Conservation (phyloP, 2,329 filamentous ascomycete genomes). For the Acephala macrosclerotiorum region DNA sequence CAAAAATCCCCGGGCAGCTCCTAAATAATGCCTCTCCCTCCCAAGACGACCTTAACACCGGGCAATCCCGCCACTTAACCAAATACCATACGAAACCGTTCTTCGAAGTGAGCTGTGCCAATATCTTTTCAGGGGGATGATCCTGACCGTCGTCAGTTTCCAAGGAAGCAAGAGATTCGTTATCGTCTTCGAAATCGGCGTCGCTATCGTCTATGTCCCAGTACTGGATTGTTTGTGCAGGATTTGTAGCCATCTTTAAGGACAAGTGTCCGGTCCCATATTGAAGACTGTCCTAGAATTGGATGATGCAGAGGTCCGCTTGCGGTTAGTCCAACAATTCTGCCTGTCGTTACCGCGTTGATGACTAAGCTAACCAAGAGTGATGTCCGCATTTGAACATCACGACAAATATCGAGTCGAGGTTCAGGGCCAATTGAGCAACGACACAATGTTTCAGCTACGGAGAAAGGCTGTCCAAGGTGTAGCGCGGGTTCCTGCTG, state of each 20-base stretch:
- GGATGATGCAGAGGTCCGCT: background rate
- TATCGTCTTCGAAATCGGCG: conserved; percentile 34
- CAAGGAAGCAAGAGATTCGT: conserved; percentile 43
- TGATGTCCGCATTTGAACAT: conserved; percentile 25
- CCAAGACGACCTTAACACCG: conserved; percentile 43
- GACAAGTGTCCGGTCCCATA: conserved; percentile 20
- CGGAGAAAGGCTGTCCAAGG: conserved; percentile 43
- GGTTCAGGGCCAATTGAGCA: conserved; percentile 39
- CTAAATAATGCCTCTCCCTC: conserved; percentile 37
- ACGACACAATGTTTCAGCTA: conserved; percentile 43
- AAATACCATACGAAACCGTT: conserved; percentile 41
- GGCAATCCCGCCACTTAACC: conserved; percentile 45
- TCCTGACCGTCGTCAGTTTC: conserved; percentile 43
- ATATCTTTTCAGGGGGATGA: conserved; percentile 41
- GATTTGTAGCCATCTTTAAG: conserved; percentile 23
- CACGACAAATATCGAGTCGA: conserved; percentile 18
- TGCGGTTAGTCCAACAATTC: background rate
- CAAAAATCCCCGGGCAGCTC: conserved; percentile 37
- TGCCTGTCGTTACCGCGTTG: conserved; percentile 10
- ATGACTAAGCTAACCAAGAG: conserved; percentile 21
- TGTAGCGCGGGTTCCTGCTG: conserved; percentile 35
- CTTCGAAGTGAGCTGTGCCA: conserved; percentile 38
- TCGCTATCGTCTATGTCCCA: conserved; percentile 31
- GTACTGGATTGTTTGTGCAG: conserved; percentile 5
- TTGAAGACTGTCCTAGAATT: background rate